Base-by-base conservation (phyloP, 352 stramenopile species). In the Globisporangium ultimum region DNA sequence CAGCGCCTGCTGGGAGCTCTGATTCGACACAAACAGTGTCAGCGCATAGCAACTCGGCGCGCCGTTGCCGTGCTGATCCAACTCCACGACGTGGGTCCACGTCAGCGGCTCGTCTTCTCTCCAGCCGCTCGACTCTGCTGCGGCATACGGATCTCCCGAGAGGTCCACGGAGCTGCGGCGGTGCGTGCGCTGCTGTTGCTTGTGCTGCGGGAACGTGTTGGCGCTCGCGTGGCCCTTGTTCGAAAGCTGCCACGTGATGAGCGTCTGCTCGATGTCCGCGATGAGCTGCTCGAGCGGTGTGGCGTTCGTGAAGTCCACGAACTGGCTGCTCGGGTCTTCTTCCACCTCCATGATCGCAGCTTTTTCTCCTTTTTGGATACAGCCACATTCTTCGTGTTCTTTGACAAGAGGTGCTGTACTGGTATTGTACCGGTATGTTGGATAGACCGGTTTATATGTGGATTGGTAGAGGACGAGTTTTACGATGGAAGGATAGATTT, bases 281-380 rank as follows among this genome's bases (percentile, higher is more conserved):
- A 89, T 64, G 70, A 94, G 90, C 68, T 89, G 80, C 67, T 94
- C 84, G 49, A 85, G 71, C 60, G 68, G 69, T 36, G 84, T 94
- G 53, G 83, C 84, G 63, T 92, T 94, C 55, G 84, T 94, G 55
- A 89, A 94, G 68, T 94, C 84, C 48, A 94, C 79, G 61, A 92
- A 94, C 52, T 91, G 84, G 58, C 76, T 88, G 74, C 79, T 87
- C 53, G 83, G 83, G 62, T 94, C 84, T 64, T 94, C 77, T 50
- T 94, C 84, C 53, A 92, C 84, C 64, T 87, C 63, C 76, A 84
- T 69, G 41, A 11, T 43, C 22, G 41, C 7, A 17, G 17, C 24
- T 28, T 3, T 6, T 22, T 53, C 28, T 36, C 28, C 8, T 10
- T 36, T 6, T 36, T 6, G 7, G 3, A 36, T 36, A 10, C 7